phyloP scores from a whole-genome alignment of 257 asterid genomes.

The Rauvolfia tetraphylla region DNA sequence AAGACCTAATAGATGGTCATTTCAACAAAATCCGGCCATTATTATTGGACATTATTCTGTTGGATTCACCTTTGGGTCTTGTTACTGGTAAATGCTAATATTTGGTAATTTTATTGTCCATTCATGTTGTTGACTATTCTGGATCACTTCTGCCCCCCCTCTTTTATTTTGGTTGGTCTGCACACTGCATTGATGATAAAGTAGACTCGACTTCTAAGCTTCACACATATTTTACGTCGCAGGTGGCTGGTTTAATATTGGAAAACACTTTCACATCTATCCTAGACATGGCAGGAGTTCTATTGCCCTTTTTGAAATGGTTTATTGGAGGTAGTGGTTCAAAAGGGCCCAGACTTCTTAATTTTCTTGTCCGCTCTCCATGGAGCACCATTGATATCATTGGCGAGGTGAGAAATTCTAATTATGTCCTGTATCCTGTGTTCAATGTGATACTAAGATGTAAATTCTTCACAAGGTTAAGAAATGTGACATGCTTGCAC shows the following conservation, averaged over 20 bases:
- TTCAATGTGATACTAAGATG: constrained; percentile 1
- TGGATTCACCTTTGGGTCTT: not conserved
- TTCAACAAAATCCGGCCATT: not conserved
- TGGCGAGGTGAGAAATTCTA: constrained; percentile 66
- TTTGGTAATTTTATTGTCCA: not conserved
- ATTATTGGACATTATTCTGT: not conserved
- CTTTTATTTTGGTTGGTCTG: no score
- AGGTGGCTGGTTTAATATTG: constrained; percentile 81
- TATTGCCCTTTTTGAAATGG: constrained; percentile 83
- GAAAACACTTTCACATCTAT: constrained; percentile 97
- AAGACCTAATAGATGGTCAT: not conserved
- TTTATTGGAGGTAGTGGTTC: constrained; percentile 82
- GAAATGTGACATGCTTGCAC: not conserved
- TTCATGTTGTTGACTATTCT: not conserved
- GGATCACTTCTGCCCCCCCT: not conserved
- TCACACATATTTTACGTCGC: constrained; percentile 19
- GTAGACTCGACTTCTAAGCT: constrained; percentile 7
- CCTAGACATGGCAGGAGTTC: constrained; percentile 97
- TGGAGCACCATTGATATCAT: constrained; percentile 87
- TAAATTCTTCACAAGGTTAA: not conserved
- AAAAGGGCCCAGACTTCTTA: constrained; percentile 68
- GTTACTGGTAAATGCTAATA: no score
- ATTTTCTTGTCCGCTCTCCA: constrained; percentile 89
- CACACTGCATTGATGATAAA: not conserved
- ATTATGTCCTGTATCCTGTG: constrained; percentile 1